phyloP scores from a whole-genome alignment of 305 asterid genomes.

The Striga hermonthica region DNA sequence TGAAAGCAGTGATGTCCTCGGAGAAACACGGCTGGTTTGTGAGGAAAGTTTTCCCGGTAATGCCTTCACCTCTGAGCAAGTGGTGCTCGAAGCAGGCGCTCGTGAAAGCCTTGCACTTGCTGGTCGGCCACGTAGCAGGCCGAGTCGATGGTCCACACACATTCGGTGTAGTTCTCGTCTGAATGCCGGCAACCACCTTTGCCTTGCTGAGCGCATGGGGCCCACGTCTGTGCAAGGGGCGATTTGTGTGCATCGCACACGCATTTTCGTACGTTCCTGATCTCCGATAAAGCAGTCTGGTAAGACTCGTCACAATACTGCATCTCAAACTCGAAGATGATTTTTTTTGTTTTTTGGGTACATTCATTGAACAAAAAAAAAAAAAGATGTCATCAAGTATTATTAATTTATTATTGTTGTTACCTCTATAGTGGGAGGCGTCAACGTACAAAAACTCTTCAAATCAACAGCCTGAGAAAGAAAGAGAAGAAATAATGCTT shows the following conservation, averaged over 20 bases:
- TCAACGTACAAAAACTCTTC: conserved; percentile 51
- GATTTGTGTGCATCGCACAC: conserved; percentile 57
- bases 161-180: conserved; percentile 49
- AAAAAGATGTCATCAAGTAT: conserved; percentile 11
- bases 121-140: conserved; percentile 68
- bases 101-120: conserved; percentile 54
- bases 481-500: background rate
- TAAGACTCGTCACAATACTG: conserved; percentile 58
- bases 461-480: conserved; percentile 67
- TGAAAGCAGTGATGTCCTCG: conserved; percentile 48
- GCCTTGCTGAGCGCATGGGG: conserved; percentile 58
- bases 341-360: background rate
- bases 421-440: conserved; percentile 53
- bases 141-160: conserved; percentile 65
- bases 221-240: conserved; percentile 88
- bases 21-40: conserved; percentile 70
- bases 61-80: conserved; percentile 71
- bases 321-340: conserved; percentile 24
- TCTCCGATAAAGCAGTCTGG: conserved; percentile 58
- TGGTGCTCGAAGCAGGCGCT: conserved; percentile 72
- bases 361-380: too few species aligned
- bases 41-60: conserved; percentile 65
- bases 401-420: too few species aligned
- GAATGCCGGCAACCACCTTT: conserved; percentile 71
- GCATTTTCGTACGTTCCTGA: conserved; percentile 49